Evolutionary conservation across 2,329 filamentous ascomycete genomes (phyloP), one percentile per base, ranked within the genome.

Genomic region (Knoxdaviesia capensis): DNA sequence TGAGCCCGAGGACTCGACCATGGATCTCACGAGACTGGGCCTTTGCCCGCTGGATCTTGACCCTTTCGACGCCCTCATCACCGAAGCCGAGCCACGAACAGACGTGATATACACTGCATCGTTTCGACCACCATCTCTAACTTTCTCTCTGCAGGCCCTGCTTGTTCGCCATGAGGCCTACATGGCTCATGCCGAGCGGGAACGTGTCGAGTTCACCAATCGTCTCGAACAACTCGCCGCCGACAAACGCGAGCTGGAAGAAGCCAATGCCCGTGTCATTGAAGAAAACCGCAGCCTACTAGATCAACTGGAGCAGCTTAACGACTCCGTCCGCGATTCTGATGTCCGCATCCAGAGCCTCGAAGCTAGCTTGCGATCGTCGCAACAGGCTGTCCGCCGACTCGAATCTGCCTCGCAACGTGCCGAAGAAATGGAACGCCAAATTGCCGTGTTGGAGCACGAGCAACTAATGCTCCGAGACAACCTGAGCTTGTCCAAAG

Each of bases 151-250:
- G 45, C 77, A 96, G 90, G 86, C 86, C 46, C 69, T 98, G 44
- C 74, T 98, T 36, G 76, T 80, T 48, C 80, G 88, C 52, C 87
- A 98, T 71, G 87, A 96, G 65, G 77, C 82, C 45, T 94, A 93
- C 60, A 88, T 94, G 69, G 79, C 79, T 50, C 85, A 94, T 58
- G 85, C 87, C 45, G 86, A 94, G 64, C 75, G 77, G 51, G 86
- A 94, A 56, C 81, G 87, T 46, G 64, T 68, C 46, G 73, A 78
- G 46, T 75, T 94, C 60, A 69, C 73, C 38, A 59, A 65, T 39
- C 81, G 73, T 47, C 86, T 94, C 55, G 77, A 81, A 51, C 69
- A 69, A 48, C 68, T 98, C 41, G 84, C 93, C 61, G 60, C 60
- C 51, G 72, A 76, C 50, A 94, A 93, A 61, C 67, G 65, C 52